A percentile compares a stretch with the other conserved stretches of the same genome.
Evolutionary conservation across 495 filamentous ascomycete genomes (phyloP).

Genomic region (Hyphodiscus hymeniophilus): DNA sequence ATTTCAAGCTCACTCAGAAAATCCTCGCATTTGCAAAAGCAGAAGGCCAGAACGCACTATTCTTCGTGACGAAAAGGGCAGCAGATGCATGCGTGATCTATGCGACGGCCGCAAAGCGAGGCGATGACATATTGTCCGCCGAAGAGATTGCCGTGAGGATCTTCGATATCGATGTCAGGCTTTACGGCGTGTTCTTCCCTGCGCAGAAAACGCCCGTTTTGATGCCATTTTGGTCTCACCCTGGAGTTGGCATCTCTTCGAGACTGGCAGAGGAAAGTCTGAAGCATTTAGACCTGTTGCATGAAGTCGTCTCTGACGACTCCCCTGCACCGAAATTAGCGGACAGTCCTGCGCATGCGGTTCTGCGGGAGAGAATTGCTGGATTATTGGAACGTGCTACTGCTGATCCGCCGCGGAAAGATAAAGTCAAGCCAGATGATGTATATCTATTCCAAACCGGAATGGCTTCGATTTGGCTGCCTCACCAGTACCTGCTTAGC

Average conservation of each 20-base stretch:
- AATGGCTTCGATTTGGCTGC: conserved; percentile 25
- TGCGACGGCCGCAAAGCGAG: conserved; percentile 19
- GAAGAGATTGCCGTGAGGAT: conserved; percentile 27
- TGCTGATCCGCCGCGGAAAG: conserved; percentile 6
- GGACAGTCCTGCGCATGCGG: conserved; percentile 21
- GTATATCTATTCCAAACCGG: conserved; percentile 30
- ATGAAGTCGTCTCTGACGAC: conserved; percentile 12
- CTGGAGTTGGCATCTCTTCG: conserved; percentile 31
- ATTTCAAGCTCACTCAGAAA: conserved; percentile 22
- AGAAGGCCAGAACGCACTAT: conserved; percentile 21
- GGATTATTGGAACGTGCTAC: conserved; percentile 26
- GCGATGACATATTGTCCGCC: conserved; percentile 12
- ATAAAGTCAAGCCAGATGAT: conserved; percentile 20
- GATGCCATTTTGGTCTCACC: conserved; percentile 31
- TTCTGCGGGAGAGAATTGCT: conserved; percentile 28
- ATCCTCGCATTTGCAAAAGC: conserved; percentile 22
- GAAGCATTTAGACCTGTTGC: conserved; percentile 22
- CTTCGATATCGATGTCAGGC: conserved; percentile 27
- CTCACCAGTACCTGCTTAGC: conserved; percentile 16
- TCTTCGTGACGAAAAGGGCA: conserved; percentile 23
- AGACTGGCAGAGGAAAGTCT: conserved; percentile 32
- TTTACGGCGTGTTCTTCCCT: conserved; percentile 32
- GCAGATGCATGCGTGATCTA: conserved; percentile 18
- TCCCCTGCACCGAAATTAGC: conserved; percentile 11
- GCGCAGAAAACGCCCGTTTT: conserved; percentile 18